Conservation (phyloP, 1,284 basidiomycete species). For the Puccinia coronata region DNA sequence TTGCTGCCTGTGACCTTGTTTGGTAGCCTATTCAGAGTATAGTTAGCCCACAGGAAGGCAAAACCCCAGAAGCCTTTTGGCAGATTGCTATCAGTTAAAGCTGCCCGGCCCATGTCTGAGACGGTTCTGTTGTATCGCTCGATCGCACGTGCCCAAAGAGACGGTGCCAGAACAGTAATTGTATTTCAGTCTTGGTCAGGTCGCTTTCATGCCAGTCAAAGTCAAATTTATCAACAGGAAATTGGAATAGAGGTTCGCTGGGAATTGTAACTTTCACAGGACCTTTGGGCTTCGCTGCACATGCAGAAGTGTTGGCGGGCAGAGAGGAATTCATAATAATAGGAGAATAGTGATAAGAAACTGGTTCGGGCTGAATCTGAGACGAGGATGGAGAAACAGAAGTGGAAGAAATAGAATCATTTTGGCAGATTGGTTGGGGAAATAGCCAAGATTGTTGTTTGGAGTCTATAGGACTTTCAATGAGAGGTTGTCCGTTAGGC, state of each 20-base stretch:
- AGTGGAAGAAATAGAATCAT: too few species aligned
- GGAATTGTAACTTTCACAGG: too few species aligned
- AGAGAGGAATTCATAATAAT: neutral
- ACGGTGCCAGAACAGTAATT: neutral
- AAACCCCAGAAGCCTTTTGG: neutral
- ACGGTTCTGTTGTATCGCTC: constrained; percentile 8
- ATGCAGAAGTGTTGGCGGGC: too few species aligned
- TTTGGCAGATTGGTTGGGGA: neutral
- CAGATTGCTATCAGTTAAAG: neutral
- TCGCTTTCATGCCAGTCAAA: neutral
- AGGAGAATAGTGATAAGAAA: neutral
- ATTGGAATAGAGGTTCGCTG: neutral
- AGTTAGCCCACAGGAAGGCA: neutral
- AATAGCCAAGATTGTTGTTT: neutral
- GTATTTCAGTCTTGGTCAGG: neutral
- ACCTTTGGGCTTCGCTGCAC: too few species aligned
- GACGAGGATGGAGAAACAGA: neutral
- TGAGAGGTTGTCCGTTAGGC: neutral
- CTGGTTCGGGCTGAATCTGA: too few species aligned
- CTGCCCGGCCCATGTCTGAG: neutral
- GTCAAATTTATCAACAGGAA: neutral
- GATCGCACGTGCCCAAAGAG: neutral
- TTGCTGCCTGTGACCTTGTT: neutral
- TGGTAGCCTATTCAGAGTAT: neutral
- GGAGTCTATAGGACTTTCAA: neutral